These are phyloP conservation scores for Candida neerlandica DNA, from an alignment of 1,139 yeast species.

Conservation along the genomic window DNA sequence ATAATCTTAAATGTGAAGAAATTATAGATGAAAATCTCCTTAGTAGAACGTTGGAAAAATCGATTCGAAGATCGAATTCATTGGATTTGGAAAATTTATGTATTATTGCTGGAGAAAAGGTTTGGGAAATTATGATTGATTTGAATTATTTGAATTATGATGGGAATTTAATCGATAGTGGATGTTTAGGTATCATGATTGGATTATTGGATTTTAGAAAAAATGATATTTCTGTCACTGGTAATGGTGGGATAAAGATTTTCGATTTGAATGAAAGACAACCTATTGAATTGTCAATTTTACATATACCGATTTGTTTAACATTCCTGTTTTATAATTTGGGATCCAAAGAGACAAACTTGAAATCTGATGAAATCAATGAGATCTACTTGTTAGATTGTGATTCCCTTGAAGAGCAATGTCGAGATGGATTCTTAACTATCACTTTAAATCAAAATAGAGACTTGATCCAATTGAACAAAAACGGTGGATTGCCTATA, in stretches of 20 bases:
- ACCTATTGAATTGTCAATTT: conserved; percentile 80
- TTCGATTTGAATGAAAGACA: conserved; percentile 78
- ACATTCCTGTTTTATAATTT: conserved; percentile 78
- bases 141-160: conserved; percentile 86
- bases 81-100: conserved; percentile 88
- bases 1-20: background rate
- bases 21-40: conserved; percentile 68
- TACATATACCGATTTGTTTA: conserved; percentile 91
- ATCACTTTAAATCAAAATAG: conserved; percentile 87
- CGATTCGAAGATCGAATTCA: conserved; percentile 86
- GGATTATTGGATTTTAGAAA: conserved; percentile 80
- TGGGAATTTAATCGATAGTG: conserved; percentile 89
- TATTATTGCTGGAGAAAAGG: conserved; percentile 85
- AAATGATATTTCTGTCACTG: conserved; percentile 75
- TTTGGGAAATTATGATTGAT: conserved; percentile 91
- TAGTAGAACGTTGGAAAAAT: conserved; percentile 83
- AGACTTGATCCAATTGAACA: conserved; percentile 86
- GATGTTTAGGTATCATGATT: conserved; percentile 87
- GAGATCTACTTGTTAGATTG: conserved; percentile 80
- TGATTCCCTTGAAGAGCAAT: conserved; percentile 70
- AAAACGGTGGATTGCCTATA: conserved; percentile 81
- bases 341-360: conserved; percentile 62
- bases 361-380: conserved; percentile 60
- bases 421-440: conserved; percentile 79
- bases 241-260: conserved; percentile 60